Evolutionary conservation across 2,329 filamentous ascomycete genomes (phyloP).

Genomic region (Pseudopithomyces maydicus): DNA sequence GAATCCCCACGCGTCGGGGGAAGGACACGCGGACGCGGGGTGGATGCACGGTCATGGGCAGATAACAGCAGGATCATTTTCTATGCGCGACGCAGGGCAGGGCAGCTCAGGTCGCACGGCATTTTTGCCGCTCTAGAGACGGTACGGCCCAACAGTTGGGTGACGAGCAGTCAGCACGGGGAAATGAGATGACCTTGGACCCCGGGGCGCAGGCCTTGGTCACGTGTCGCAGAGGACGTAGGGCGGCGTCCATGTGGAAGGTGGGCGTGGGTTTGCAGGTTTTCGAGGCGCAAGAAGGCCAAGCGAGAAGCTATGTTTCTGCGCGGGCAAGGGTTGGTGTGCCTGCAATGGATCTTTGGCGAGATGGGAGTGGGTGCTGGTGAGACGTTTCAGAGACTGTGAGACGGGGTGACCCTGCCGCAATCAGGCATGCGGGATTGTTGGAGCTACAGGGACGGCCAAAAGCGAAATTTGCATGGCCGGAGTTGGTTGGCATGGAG

Average conservation of each 20-base stretch:
- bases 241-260: too few relatives aligned
- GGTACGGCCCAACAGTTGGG: not conserved
- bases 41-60: constrained; percentile 5
- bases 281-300: not conserved
- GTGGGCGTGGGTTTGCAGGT: too few relatives aligned
- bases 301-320: constrained; percentile 3
- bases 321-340: not conserved
- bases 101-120: not conserved
- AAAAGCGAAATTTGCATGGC: constrained; percentile 3
- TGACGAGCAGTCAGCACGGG: constrained; percentile 30
- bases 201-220: too few relatives aligned
- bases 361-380: constrained; percentile 2
- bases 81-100: constrained; percentile 1
- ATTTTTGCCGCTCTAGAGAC: constrained; percentile 14
- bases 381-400: constrained; percentile 7
- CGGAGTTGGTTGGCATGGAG: constrained; percentile 2
- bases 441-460: not conserved
- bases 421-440: not conserved
- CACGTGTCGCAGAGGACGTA: too few relatives aligned
- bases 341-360: constrained; percentile 1
- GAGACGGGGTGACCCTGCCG: not conserved
- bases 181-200: constrained; percentile 24
- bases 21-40: constrained; percentile 7
- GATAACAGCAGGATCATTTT: not conserved
- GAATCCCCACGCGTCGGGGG: not conserved